Base-by-base conservation (phyloP, 495 filamentous ascomycete species). In the Apodospora peruviana region DNA sequence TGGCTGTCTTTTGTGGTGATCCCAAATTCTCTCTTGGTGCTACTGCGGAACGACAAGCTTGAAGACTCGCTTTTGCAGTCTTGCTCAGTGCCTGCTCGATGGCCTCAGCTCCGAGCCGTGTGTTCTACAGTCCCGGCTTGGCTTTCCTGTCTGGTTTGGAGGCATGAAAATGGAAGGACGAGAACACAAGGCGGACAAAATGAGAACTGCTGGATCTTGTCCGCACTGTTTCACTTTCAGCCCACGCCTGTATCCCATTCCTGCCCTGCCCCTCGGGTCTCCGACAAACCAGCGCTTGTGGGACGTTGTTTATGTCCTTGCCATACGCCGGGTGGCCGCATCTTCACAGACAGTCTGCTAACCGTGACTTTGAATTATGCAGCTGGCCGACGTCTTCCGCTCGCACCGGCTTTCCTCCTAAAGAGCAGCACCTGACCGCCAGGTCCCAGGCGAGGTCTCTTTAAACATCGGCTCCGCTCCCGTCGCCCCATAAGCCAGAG, bases 321-420 rank as follows among this genome's bases (percentile, higher is more conserved):
- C 23, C 22, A 47, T 42, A 52, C 44, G 21, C 22, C 48, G 43
- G 40, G 38, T 19, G 19, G 40, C 27, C 38, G 18, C 32, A 59
- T 52, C 43, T 11, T 41, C 23, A 41, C 32, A 29, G 24, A 19
- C 34, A 43, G 45, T 37, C 20, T 47, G 40, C 51, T 58, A 43
- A 58, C 40, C 23, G 47, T 48, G 18, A 35, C 34, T 45, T 40
- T 27, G 35, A 22, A 21, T 45, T 43, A 59, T 62, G 59, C 56
- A 62, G 59, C 45, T 42, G 40, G 40, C 56, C 53, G 42, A 50
- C 50, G 45, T 43, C 21, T 52, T 43, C 38, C 47, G 10, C 48
- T 48, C 24, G 43, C 25, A 20, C 41, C 46, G 52, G 43, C 24
- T 37, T 45, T 25, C 38, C 40, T 34, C 24, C 41, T 40, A 43